phyloP scores from a whole-genome alignment of 257 asterid species.

The Cynanchum wilfordii region DNA sequence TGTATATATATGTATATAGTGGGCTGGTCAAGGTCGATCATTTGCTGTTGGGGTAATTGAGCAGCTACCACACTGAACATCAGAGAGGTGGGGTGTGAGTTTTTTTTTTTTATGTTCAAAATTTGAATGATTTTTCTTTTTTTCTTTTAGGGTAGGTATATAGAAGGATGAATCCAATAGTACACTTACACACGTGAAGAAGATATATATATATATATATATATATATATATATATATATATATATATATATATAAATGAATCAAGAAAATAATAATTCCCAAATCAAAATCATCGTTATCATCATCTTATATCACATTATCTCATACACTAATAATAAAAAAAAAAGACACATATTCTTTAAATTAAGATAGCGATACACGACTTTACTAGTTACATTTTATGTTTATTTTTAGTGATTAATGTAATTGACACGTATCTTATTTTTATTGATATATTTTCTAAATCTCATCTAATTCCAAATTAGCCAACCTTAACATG shows the following conservation, averaged over 20 bases:
- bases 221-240: background rate
- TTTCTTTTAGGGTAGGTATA: slow-evolving; percentile 31
- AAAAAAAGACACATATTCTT: no score
- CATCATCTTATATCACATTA: no score
- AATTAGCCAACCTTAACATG: slow-evolving; percentile 14
- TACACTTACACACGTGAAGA: slow-evolving; percentile 34
- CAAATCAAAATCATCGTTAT: background rate
- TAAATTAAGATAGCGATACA: no score
- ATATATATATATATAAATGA: background rate
- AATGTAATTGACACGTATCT: no score
- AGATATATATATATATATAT: background rate
- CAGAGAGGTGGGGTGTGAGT: background rate
- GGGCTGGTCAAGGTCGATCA: slow-evolving; percentile 7
- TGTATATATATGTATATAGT: background rate
- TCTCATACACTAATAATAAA: no score
- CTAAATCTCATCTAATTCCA: slow-evolving; percentile 13
- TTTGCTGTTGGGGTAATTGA: slow-evolving; percentile 9
- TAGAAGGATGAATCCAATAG: slow-evolving; percentile 19
- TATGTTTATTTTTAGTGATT: no score
- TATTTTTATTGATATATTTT: no score
- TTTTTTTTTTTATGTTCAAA: slow-evolving; percentile 39
- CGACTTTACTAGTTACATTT: no score
- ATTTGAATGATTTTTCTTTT: slow-evolving; percentile 39
- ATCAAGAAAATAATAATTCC: slow-evolving; percentile 4
- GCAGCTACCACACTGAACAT: slow-evolving; percentile 3